Percentiles rank a stretch among this genome's conserved stretches.
phyloP scores from a whole-genome alignment of 768 basidiomycete genomes.

The Asterophora lycoperdoides region DNA sequence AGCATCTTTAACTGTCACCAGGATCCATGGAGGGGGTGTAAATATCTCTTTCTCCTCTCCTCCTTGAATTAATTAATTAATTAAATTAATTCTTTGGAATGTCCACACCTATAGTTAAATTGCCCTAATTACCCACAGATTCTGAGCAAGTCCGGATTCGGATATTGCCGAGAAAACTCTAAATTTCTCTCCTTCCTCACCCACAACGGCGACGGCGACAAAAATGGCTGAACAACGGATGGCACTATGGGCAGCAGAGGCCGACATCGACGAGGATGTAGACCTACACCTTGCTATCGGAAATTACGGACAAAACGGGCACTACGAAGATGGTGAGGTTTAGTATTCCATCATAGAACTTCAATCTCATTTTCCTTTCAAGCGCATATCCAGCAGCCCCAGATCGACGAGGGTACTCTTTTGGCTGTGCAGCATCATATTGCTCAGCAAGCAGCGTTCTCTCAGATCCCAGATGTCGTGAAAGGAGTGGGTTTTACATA shows the following conservation, averaged over 20 bases:
- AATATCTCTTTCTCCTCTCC: too few species aligned
- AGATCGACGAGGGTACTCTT: constrained; percentile 67
- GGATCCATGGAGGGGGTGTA: too few species aligned
- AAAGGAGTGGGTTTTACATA: constrained; percentile 59
- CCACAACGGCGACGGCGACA: constrained; percentile 11
- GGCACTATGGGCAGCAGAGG: constrained; percentile 72
- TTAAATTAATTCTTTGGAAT: too few species aligned
- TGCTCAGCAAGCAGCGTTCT: constrained; percentile 77
- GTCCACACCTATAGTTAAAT: too few species aligned
- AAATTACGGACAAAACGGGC: constrained; percentile 62
- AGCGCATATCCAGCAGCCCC: constrained; percentile 52
- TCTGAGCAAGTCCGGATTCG: constrained; percentile 30
- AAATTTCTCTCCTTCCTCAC: constrained; percentile 26
- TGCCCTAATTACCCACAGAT: too few species aligned
- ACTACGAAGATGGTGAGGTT: constrained; percentile 63
- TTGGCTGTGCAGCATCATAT: constrained; percentile 79
- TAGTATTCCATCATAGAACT: background rate
- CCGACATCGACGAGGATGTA: constrained; percentile 78
- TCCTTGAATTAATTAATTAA: too few species aligned
- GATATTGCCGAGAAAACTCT: constrained; percentile 30
- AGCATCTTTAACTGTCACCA: too few species aligned
- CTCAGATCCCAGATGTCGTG: constrained; percentile 83
- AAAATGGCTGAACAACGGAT: constrained; percentile 64
- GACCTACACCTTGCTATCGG: constrained; percentile 67
- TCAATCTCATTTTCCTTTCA: constrained; percentile 20